Conservation (phyloP, 2,329 filamentous ascomycete species). For the Stachybotrys chartarum region DNA sequence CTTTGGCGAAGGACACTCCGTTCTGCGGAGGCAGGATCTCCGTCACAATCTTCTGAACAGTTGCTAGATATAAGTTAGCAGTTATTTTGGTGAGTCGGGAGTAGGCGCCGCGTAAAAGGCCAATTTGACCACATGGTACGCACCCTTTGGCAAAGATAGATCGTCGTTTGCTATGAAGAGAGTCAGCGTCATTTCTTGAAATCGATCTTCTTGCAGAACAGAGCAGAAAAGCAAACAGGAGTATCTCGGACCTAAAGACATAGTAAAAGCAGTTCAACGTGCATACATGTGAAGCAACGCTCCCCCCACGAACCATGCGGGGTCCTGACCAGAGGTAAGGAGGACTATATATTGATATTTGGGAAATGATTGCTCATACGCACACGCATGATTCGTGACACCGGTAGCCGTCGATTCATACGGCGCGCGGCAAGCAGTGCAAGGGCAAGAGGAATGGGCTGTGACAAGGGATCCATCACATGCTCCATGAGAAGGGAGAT, state of each 20-base stretch:
- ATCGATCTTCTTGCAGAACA: not conserved
- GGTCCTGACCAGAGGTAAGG: too few species aligned
- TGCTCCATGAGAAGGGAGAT: not conserved
- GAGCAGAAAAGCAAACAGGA: not conserved
- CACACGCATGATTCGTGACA: not conserved
- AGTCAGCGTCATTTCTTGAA: constrained; percentile 21
- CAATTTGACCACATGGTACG: constrained; percentile 7
- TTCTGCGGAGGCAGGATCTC: constrained; percentile 76
- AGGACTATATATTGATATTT: not conserved
- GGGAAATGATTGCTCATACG: not conserved
- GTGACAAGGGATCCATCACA: not conserved
- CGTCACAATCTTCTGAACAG: constrained; percentile 79
- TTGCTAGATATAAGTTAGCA: constrained; percentile 39
- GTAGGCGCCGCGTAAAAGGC: not conserved
- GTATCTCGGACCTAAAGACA: not conserved
- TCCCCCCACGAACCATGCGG: too few species aligned
- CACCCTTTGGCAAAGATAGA: constrained; percentile 58
- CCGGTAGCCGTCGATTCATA: not conserved
- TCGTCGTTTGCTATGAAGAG: constrained; percentile 51
- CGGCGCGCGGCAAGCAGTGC: not conserved
- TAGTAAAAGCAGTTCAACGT: not conserved
- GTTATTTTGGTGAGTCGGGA: not conserved
- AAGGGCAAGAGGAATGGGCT: not conserved
- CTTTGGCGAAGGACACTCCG: constrained; percentile 85
- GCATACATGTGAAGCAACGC: too few species aligned